Evolutionary conservation across 2,329 filamentous ascomycete genomes (phyloP), one percentile per base, ranked within the genome.

Genomic region (Chalara sp.): DNA sequence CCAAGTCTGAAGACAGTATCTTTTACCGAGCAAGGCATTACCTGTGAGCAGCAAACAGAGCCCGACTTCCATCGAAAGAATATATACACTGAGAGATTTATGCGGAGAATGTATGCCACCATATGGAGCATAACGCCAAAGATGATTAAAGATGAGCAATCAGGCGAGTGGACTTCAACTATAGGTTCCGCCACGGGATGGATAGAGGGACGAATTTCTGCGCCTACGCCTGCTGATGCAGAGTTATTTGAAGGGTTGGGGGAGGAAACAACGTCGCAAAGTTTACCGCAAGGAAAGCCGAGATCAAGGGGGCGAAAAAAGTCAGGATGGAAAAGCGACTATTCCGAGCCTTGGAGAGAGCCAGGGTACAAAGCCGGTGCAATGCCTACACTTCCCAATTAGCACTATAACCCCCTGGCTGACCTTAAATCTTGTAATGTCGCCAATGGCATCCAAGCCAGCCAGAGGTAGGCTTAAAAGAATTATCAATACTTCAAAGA

Each of bases 211-310:
- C 4, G 63, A 65, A 0, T 63, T 8, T 56, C 56, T 33, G 32
- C 52, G 43, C 46, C 60, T n/a, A 44, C 50, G 8, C 49, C 59
- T 2, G 60, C 58, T 2, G 70, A 75, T 48, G 57, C 67, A 12
- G 63, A 67, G 29, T 68, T 82, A n/a, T 82, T 82, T 49, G 63
- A 74, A 45, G 76, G 70, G 4, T 65, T 75, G 6, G 64, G 73
- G 11, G 30, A 32, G 21, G 21, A 21, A 21, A 21, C 21, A 21
- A 21, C 21, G 21, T 21, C 21, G 21, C 21, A 21, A 21, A 21
- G 21, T 21, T 21, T 21, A 21, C 21, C 21, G 21, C 21, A 21
- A 21, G 21, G 21, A 21, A 21, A 21, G 21, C 3, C 21, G 21
- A 21, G 21, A 21, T 21, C 21, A 21, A 21, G 21, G 21, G 21